Evolutionary conservation across 306 rosid genomes (phyloP), one percentile per base, ranked within the genome.

Genomic region (Comarum palustre): DNA sequence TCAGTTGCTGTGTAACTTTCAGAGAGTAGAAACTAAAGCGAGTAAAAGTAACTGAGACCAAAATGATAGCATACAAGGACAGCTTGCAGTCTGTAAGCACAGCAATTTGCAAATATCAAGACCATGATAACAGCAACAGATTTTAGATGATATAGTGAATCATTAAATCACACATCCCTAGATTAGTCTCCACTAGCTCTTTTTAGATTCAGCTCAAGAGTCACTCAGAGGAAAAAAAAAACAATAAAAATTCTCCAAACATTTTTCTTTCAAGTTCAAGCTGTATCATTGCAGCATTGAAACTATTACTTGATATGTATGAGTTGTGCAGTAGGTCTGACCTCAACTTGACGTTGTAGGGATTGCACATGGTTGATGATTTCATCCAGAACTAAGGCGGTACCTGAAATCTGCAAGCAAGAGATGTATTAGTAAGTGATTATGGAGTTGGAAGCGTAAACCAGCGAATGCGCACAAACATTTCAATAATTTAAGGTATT

Each of bases 341-440:
- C 98, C 98, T 94, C 98, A 76, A 94, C 98, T 89, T 94, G 95
- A 58, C 72, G 86, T 81, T 94, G 98, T 38, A 94, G 83, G 67
- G 91, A 94, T 64, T 94, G 98, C 43, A 94, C 98, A 41, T 94
- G 98, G 83, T 85, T 91, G 90, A 94, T 94, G 80, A 89, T 94
- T 84, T 94, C 95, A 80, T 94, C 98, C 81, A 94, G 87, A 79
- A 94, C 98, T 79, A 86, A 73, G 38, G 98, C 97, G 7, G 96
- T 94, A 43, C 98, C 95, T 62, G 97, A 89, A 77, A 94, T 88
- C 98, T 94, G 93, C 71, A 78, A 29, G 72, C 67, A 45, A 76
- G 84, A 78, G 19, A 22, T 69, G 48, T 74, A 66, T 69, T 52
- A 36, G 83, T 71, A 24, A 82, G 59, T 69, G 73, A 76, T 38